Evolutionary conservation across 208 protist genomes (phyloP).

Genomic region (Balamuthia mandrillaris): DNA sequence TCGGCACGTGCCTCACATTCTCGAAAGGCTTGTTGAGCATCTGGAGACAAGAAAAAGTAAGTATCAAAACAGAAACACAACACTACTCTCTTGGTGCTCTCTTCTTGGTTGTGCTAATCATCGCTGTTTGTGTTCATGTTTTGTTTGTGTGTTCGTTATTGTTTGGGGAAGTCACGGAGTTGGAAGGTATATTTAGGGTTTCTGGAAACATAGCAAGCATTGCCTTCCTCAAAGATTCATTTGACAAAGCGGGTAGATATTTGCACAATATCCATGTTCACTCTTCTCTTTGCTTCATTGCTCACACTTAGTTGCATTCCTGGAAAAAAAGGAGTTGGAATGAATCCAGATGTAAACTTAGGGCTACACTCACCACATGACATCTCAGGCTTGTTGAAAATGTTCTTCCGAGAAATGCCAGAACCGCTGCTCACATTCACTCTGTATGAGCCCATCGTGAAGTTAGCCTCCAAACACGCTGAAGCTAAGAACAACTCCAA

Average conservation of each 20-base stretch:
- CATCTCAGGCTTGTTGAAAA: constrained; percentile 19
- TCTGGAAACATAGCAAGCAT: constrained; percentile 26
- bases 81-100: neutral
- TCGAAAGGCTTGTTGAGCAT: neutral
- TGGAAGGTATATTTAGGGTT: constrained; percentile 20
- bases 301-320: neutral
- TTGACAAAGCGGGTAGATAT: neutral
- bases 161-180: neutral
- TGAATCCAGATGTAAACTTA: neutral
- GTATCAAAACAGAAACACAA: neutral
- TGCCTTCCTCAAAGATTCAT: neutral
- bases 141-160: neutral
- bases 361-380: constrained; percentile 1
- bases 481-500: neutral
- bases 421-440: constrained; percentile 16
- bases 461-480: neutral
- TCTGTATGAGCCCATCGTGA: constrained; percentile 4
- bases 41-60: constrained; percentile 4
- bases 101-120: neutral
- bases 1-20: constrained; percentile 5
- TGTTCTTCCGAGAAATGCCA: constrained; percentile 25
- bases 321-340: neutral
- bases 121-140: neutral
- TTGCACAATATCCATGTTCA: too few relatives aligned
- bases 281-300: neutral